Evolutionary conservation across 2,329 filamentous ascomycete species (phyloP).

Genomic region (Periglandula ipomoeae): DNA sequence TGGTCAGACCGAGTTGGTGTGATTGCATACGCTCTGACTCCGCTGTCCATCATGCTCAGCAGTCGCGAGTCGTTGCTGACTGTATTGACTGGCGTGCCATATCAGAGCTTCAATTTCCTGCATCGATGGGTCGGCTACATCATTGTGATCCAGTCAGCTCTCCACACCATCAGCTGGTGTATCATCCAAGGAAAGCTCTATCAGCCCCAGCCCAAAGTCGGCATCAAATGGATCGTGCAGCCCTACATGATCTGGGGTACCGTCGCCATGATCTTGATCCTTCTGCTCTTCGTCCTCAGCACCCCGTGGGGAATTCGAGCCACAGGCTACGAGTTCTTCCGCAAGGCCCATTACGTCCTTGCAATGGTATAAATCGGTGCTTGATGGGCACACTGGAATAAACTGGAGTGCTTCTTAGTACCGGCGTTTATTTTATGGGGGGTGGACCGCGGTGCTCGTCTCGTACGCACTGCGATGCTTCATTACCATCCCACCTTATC

Average conservation of each 20-base stretch:
- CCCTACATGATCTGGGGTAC: slow-evolving; percentile 66
- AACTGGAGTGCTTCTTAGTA: slow-evolving; percentile 59
- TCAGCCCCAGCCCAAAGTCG: slow-evolving; percentile 58
- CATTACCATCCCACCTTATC: slow-evolving; percentile 44
- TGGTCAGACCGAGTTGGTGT: slow-evolving; percentile 62
- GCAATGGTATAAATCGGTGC: slow-evolving; percentile 68
- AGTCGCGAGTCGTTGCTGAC: slow-evolving; percentile 62
- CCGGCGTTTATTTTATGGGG: slow-evolving; percentile 56
- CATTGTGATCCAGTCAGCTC: slow-evolving; percentile 55
- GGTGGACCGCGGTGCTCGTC: slow-evolving; percentile 51
- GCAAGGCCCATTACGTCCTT: slow-evolving; percentile 63
- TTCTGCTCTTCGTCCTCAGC: slow-evolving; percentile 52
- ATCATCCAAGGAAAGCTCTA: slow-evolving; percentile 59
- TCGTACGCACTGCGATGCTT: slow-evolving; percentile 48
- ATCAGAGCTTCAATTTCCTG: slow-evolving; percentile 69
- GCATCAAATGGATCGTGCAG: slow-evolving; percentile 48
- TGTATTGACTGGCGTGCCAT: slow-evolving; percentile 61
- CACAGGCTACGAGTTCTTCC: slow-evolving; percentile 71
- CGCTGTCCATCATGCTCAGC: slow-evolving; percentile 57
- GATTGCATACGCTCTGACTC: slow-evolving; percentile 65
- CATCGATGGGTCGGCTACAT: slow-evolving; percentile 69
- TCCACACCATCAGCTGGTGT: slow-evolving; percentile 66
- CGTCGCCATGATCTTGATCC: slow-evolving; percentile 56
- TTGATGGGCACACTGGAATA: slow-evolving; percentile 65
- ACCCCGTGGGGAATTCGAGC: slow-evolving; percentile 46